Evolutionary conservation across 2,329 filamentous ascomycete genomes (phyloP).

Genomic region (Beauveria scarabaeidicola): DNA sequence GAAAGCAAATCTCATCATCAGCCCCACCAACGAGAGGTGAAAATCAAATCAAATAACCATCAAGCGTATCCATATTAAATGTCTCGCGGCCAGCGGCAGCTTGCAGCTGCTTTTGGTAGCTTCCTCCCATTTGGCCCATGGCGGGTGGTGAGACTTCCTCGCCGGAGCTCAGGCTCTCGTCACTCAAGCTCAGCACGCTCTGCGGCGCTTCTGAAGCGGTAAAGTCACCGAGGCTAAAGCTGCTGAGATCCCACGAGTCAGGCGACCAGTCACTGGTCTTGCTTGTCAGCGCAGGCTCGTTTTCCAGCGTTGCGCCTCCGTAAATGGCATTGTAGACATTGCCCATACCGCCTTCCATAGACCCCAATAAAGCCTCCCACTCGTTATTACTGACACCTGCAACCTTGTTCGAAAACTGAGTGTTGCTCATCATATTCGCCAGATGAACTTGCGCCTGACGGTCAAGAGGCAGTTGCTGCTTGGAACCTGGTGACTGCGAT

Average conservation of each 20-base stretch:
- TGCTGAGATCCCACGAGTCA: conserved; percentile 46
- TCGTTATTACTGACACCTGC: conserved; percentile 53
- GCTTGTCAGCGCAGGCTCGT: conserved; percentile 37
- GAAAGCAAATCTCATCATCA: background rate
- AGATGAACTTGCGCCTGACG: conserved; percentile 18
- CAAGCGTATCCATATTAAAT: conserved; percentile 12
- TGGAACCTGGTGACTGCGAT: conserved; percentile 40
- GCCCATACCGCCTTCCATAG: conserved; percentile 68
- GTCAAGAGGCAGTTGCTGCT: conserved; percentile 14
- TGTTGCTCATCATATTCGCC: conserved; percentile 19
- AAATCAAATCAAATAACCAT: conserved; percentile 15
- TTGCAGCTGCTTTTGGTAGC: conserved; percentile 24
- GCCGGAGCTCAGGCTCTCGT: conserved; percentile 48
- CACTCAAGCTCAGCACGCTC: conserved; percentile 48
- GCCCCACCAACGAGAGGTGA: background rate
- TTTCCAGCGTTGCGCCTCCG: conserved; percentile 48
- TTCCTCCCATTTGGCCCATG: conserved; percentile 30
- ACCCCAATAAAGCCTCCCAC: conserved; percentile 75
- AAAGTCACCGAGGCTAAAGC: conserved; percentile 43
- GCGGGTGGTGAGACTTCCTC: conserved; percentile 42
- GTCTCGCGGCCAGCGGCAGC: conserved; percentile 13
- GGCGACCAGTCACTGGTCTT: conserved; percentile 43
- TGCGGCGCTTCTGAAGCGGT: conserved; percentile 34
- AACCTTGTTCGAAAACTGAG: conserved; percentile 22
- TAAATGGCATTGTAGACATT: conserved; percentile 84